phyloP scores from a whole-genome alignment of 306 rosid genomes.

The Lagenaria siceraria region DNA sequence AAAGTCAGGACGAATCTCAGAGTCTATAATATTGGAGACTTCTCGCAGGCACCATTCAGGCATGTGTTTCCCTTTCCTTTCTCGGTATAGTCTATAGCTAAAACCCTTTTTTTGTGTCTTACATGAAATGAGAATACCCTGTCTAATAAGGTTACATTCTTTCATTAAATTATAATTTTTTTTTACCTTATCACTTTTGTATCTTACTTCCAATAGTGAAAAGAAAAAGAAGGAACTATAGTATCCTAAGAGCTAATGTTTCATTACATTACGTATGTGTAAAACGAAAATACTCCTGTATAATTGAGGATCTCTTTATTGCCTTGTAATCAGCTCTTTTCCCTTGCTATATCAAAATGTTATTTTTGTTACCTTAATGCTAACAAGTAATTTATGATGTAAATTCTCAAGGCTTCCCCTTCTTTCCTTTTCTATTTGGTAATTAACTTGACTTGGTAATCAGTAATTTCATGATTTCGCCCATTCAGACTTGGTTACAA shows the following conservation, averaged over 20 bases:
- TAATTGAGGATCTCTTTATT: background rate
- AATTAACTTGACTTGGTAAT: background rate
- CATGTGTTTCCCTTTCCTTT: background rate
- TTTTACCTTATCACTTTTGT: background rate
- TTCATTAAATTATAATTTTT: background rate
- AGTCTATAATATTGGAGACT: conserved; percentile 22
- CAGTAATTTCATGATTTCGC: background rate
- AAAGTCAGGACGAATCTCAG: conserved; percentile 49
- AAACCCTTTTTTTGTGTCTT: background rate
- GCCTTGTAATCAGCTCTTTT: background rate
- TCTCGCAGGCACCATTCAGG: background rate
- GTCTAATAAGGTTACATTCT: conserved; percentile 3
- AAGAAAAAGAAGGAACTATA: background rate
- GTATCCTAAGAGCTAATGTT: background rate
- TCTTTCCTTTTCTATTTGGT: background rate
- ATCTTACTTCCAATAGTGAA: background rate
- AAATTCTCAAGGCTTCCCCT: background rate
- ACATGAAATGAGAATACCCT: background rate
- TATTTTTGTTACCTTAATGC: background rate
- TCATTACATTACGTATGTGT: background rate
- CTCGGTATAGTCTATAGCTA: background rate
- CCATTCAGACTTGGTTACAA: background rate
- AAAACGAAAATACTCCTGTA: background rate
- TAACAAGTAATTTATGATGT: background rate
- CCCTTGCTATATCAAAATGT: background rate